Conservation (phyloP, 1,284 basidiomycete species). For the Ganoderma lingzhi region DNA sequence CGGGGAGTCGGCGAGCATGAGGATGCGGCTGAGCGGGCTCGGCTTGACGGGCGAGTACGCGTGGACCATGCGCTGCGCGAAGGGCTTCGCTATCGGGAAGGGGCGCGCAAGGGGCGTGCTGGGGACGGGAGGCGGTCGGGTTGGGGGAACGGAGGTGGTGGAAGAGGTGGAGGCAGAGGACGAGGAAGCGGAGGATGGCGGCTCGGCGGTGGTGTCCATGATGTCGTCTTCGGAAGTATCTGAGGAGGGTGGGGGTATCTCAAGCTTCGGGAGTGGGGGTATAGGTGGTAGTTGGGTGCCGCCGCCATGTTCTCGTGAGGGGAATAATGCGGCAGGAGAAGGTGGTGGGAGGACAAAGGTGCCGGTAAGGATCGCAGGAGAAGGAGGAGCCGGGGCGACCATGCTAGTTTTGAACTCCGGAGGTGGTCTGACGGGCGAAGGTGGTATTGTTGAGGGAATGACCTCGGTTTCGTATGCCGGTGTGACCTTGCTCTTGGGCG, state of each 20-base stretch:
- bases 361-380: constrained; percentile 51
- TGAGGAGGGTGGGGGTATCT: constrained; percentile 28
- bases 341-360: constrained; percentile 78
- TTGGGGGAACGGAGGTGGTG: constrained; percentile 19
- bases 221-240: constrained; percentile 21
- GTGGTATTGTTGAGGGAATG: constrained; percentile 47
- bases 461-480: constrained; percentile 76
- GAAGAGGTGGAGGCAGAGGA: constrained; percentile 18
- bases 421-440: constrained; percentile 27
- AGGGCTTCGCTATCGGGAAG: constrained; percentile 76
- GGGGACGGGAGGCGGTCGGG: constrained; percentile 30
- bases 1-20: constrained; percentile 73
- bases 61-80: constrained; percentile 72
- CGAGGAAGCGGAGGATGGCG: constrained; percentile 18
- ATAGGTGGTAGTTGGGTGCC: constrained; percentile 29
- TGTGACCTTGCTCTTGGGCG: constrained; percentile 43
- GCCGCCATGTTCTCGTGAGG: constrained; percentile 22
- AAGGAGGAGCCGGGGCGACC: constrained; percentile 27
- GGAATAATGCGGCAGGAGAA: constrained; percentile 63
- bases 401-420: constrained; percentile 42
- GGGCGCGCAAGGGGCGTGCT: constrained; percentile 43
- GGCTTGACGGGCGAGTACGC: constrained; percentile 82
- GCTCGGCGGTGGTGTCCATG: constrained; percentile 21
- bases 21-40: constrained; percentile 77
- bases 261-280: constrained; percentile 32